These are phyloP conservation scores for Phanerochaete sordida DNA, from an alignment of 768 basidiomycete genomes.

Conservation along the genomic window DNA sequence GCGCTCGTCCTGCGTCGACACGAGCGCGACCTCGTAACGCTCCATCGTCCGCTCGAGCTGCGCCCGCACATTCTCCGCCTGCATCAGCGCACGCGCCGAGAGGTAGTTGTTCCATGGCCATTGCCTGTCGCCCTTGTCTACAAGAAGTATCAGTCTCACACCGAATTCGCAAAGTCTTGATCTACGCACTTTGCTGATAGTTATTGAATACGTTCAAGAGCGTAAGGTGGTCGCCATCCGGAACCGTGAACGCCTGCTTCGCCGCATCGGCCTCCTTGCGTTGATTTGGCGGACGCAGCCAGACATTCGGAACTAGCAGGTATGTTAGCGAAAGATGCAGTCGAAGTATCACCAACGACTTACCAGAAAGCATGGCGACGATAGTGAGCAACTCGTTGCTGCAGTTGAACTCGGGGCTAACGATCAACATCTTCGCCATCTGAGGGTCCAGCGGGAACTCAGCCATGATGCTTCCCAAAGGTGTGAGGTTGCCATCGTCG, in stretches of 20 bases:
- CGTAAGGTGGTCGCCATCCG: slow-evolving; percentile 95
- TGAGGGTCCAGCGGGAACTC: slow-evolving; percentile 99
- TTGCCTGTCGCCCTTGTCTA: slow-evolving; percentile 73
- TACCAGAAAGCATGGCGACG: slow-evolving; percentile 94
- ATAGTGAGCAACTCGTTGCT: slow-evolving; percentile 95
- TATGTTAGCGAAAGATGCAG: neutral
- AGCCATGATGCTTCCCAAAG: slow-evolving; percentile 89
- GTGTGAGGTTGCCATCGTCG: slow-evolving; percentile 89
- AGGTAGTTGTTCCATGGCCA: slow-evolving; percentile 95
- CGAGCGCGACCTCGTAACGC: slow-evolving; percentile 73
- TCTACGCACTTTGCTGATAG: slow-evolving; percentile 69
- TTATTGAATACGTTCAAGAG: slow-evolving; percentile 94
- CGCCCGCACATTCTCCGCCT: slow-evolving; percentile 90
- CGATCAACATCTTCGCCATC: slow-evolving; percentile 92
- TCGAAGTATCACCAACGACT: slow-evolving; percentile 14
- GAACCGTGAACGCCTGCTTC: slow-evolving; percentile 83
- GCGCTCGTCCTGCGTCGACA: slow-evolving; percentile 56
- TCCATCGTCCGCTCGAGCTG: slow-evolving; percentile 93
- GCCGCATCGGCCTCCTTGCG: slow-evolving; percentile 91
- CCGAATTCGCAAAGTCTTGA: neutral
- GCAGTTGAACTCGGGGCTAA: slow-evolving; percentile 93
- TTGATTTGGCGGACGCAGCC: slow-evolving; percentile 85
- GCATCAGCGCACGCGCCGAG: slow-evolving; percentile 73
- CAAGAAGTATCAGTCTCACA: neutral
- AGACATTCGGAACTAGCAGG: slow-evolving; percentile 86